These are phyloP conservation scores for Fusarium sp. DNA, from an alignment of 2,329 filamentous ascomycete species.

Conservation along the genomic window DNA sequence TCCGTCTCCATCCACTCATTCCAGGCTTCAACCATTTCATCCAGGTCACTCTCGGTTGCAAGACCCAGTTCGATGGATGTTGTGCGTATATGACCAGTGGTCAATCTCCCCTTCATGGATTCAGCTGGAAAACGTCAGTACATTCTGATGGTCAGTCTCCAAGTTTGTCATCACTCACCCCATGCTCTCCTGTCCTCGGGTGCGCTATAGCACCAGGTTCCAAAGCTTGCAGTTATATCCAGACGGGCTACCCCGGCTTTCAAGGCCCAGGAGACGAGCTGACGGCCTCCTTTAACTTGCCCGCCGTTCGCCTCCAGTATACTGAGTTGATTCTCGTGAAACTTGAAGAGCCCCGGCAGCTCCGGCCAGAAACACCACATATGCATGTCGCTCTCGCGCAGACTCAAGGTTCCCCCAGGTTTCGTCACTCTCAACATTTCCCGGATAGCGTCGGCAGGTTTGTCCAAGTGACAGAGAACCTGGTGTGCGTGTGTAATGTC, in stretches of 20 bases:
- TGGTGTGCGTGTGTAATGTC: slow-evolving; percentile 62
- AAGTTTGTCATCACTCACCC: slow-evolving; percentile 36
- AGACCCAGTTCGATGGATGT: slow-evolving; percentile 48
- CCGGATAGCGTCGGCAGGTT: slow-evolving; percentile 52
- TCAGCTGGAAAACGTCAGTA: slow-evolving; percentile 37
- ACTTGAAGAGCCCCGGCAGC: slow-evolving; percentile 42
- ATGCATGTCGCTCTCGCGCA: slow-evolving; percentile 50
- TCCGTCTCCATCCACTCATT: slow-evolving; percentile 46
- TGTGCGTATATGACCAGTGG: slow-evolving; percentile 42
- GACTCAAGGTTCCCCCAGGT: slow-evolving; percentile 60
- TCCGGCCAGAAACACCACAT: slow-evolving; percentile 52
- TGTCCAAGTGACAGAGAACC: slow-evolving; percentile 59
- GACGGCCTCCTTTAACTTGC: slow-evolving; percentile 46
- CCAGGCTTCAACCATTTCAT: slow-evolving; percentile 50
- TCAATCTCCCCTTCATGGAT: slow-evolving; percentile 47
- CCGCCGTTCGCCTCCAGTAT: slow-evolving; percentile 46
- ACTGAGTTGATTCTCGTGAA: slow-evolving; percentile 42
- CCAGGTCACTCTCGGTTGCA: slow-evolving; percentile 45
- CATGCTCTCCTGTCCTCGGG: slow-evolving; percentile 45
- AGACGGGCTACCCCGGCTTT: slow-evolving; percentile 45
- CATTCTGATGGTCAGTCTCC: accelerated
- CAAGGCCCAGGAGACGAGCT: slow-evolving; percentile 49
- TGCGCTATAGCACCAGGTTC: slow-evolving; percentile 51
- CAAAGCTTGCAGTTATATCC: slow-evolving; percentile 46
- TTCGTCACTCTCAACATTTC: slow-evolving; percentile 63